Conservation (phyloP, 352 stramenopile genomes). For the Phytophthora chlamydospora region DNA sequence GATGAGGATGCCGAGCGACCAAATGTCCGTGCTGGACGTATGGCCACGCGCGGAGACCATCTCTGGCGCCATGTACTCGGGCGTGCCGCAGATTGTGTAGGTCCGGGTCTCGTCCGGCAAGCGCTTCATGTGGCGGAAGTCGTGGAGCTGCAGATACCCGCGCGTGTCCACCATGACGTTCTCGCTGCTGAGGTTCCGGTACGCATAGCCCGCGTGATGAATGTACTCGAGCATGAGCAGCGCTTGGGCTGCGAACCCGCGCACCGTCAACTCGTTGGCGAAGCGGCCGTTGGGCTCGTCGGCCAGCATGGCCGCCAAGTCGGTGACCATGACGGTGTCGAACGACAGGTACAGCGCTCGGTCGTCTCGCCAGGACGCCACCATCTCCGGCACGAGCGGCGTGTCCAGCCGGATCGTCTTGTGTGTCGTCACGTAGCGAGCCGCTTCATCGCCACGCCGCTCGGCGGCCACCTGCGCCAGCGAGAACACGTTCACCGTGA, state of each 20-base stretch:
- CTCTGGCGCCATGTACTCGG: conserved; percentile 91
- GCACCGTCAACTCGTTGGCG: conserved; percentile 50
- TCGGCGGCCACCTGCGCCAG: conserved; percentile 72
- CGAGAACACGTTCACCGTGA: conserved; percentile 83
- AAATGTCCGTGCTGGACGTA: conserved; percentile 81
- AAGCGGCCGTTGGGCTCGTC: conserved; percentile 68
- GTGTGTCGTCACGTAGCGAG: conserved; percentile 70
- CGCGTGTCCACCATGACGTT: conserved; percentile 84
- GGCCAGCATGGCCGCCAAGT: conserved; percentile 61
- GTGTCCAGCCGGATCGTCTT: conserved; percentile 75
- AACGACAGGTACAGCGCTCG: conserved; percentile 84
- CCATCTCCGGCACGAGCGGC: conserved; percentile 73
- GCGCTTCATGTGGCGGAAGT: conserved; percentile 89
- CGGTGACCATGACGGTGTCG: conserved; percentile 70
- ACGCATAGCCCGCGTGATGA: conserved; percentile 79
- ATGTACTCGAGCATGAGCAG: conserved; percentile 88
- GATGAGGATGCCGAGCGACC: conserved; percentile 85
- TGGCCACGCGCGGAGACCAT: conserved; percentile 88
- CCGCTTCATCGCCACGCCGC: conserved; percentile 73
- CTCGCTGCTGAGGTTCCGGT: conserved; percentile 86
- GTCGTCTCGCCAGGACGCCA: conserved; percentile 80
- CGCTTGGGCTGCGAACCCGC: conserved; percentile 70
- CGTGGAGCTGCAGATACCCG: conserved; percentile 85
- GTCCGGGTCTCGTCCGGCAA: conserved; percentile 81
- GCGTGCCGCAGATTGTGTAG: conserved; percentile 89